phyloP scores from a whole-genome alignment of 2,329 filamentous ascomycete genomes.

The Trichoderma sp. region DNA sequence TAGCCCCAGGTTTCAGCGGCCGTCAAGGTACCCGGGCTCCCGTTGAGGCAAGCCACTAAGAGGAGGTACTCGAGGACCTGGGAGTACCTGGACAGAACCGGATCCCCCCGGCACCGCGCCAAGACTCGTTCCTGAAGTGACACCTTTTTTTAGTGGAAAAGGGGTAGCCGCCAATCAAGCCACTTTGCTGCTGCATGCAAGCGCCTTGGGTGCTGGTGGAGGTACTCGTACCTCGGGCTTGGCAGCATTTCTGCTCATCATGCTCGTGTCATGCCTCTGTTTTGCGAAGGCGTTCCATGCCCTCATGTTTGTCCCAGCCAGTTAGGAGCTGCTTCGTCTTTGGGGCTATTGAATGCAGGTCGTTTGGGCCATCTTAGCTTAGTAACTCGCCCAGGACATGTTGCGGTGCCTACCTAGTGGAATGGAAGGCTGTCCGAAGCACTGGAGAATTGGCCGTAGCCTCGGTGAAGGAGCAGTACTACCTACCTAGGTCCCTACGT shows the following conservation, averaged over 20 bases:
- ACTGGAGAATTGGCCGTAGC: not conserved
- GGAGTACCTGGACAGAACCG: conserved; percentile 12
- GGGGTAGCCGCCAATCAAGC: conserved; percentile 27
- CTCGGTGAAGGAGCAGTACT: conserved; percentile 16
- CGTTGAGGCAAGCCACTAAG: not conserved
- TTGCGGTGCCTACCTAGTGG: not conserved
- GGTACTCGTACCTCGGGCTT: too few species aligned
- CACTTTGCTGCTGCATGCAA: conserved; percentile 5
- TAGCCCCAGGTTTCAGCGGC: conserved; percentile 27
- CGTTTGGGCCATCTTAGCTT: too few species aligned
- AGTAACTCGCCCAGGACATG: not conserved
- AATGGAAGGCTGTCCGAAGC: not conserved
- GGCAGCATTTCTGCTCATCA: too few species aligned
- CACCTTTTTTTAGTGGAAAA: conserved; percentile 26
- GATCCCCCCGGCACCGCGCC: conserved; percentile 8
- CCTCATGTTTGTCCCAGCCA: too few species aligned
- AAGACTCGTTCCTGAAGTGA: conserved; percentile 29
- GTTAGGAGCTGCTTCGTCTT: too few species aligned
- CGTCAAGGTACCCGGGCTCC: conserved; percentile 13
- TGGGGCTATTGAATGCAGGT: not conserved
- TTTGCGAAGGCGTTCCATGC: too few species aligned
- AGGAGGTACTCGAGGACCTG: conserved; percentile 1
- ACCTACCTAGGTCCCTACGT: not conserved
- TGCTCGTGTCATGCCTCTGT: too few species aligned
- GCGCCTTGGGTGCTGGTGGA: conserved; percentile 17